phyloP scores from a whole-genome alignment of 495 filamentous ascomycete genomes.

The Geopyxis carbonaria region DNA sequence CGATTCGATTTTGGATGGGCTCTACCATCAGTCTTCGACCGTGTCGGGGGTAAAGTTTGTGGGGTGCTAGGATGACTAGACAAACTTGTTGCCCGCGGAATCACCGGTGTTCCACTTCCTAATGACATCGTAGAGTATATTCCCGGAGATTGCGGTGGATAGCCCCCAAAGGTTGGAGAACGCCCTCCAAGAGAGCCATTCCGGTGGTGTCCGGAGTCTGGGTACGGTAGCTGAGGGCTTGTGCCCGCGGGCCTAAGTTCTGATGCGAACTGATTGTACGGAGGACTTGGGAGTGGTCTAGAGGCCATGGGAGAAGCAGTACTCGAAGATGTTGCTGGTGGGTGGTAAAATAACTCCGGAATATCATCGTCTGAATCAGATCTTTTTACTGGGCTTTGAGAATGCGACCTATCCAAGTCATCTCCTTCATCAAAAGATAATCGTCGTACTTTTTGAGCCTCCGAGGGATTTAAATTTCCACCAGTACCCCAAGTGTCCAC shows the following conservation, averaged over 20 bases:
- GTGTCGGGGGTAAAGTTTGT: slow-evolving; percentile 58
- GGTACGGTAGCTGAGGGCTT: slow-evolving; percentile 17
- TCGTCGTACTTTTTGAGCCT: slow-evolving; percentile 39
- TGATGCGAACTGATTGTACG: slow-evolving; percentile 11
- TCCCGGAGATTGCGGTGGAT: background rate
- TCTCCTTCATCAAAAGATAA: slow-evolving; percentile 92
- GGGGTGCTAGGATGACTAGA: slow-evolving; percentile 67
- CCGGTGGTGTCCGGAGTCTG: slow-evolving; percentile 6
- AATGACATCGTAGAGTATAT: background rate
- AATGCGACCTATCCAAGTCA: slow-evolving; percentile 39
- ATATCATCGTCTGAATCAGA: slow-evolving; percentile 40
- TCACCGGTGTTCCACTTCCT: slow-evolving; percentile 6
- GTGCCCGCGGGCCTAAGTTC: slow-evolving; percentile 7
- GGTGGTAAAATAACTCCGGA: slow-evolving; percentile 88
- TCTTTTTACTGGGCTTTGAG: slow-evolving; percentile 31
- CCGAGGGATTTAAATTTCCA: slow-evolving; percentile 52
- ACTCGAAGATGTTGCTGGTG: slow-evolving; percentile 25
- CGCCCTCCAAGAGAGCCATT: background rate
- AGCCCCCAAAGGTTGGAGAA: background rate
- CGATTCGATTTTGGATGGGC: slow-evolving; percentile 27
- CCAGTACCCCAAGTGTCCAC: slow-evolving; percentile 77
- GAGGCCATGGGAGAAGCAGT: slow-evolving; percentile 12
- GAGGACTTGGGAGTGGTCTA: slow-evolving; percentile 19
- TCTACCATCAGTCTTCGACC: slow-evolving; percentile 90
- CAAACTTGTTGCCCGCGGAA: slow-evolving; percentile 76